Base-by-base conservation (phyloP, 345 rosid species). In the Punica granatum region DNA sequence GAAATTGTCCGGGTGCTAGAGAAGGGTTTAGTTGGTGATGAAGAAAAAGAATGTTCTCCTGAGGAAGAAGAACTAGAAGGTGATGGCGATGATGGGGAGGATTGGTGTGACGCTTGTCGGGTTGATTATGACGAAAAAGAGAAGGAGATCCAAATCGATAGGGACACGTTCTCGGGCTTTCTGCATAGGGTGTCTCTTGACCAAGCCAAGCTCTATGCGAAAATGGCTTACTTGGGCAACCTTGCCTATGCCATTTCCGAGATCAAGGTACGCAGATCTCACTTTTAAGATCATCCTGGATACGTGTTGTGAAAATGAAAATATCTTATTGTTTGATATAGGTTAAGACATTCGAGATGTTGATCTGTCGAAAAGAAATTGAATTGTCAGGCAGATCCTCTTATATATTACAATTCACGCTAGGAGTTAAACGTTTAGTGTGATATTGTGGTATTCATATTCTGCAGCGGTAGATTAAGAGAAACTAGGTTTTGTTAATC, bases 211-310 rank as follows among this genome's bases (percentile, higher is more conserved):
- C 68, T 93, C 67, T 90, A 86, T 67, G 91, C 91, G 25, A 85
- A 90, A 76, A 73, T 93, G 83, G 88, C 94, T 1, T 86, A 86
- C 76, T 49, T 93, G 63, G 98, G 94, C 18, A 86, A 78, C 66
- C 67, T 93, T 73, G 92, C 98, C 67, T 93, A 90, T 82, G 76
- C 83, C 59, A 85, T 93, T 19, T 86, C 94, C 49, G 80, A 78
- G 15, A 86, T 90, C 61, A 90, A 85, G 92, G 98, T 87, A 42
- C 59, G 42, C 33, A 25, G 19, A 33, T 37, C 21, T 51, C 15
- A 61, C 49, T 35, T 25, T 16, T 39, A 51, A 32, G 25, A 28
- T 56, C 39, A 31, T 25, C 3, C 36, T 10, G n/a, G 35, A 65
- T 44, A 35, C 32, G 56, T 8, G 68, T 21, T 67, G 26, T 35